Conservation (phyloP, 768 basidiomycete genomes). For the Suillus cothurnatus region DNA sequence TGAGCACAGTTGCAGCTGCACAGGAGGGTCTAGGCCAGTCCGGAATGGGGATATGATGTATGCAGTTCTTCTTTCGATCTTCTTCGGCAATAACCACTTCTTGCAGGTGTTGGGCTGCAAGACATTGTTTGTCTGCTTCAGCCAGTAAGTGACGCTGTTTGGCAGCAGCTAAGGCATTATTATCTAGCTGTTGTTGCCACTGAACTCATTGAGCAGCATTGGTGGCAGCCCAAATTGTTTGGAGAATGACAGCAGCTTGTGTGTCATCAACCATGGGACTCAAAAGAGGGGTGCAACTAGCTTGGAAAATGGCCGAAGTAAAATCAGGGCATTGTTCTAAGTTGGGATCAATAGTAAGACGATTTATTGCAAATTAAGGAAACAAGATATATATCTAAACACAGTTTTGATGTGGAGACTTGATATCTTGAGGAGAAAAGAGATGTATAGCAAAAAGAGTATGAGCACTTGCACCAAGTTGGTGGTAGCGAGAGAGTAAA, state of each 20-base stretch:
- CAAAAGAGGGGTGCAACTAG: no score
- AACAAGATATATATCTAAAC: no score
- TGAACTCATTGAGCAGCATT: not conserved
- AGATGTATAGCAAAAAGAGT: no score
- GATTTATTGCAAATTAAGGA: no score
- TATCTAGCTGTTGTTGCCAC: not conserved
- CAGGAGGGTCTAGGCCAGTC: not conserved
- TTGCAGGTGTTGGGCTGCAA: not conserved
- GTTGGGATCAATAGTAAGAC: no score
- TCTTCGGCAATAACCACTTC: not conserved
- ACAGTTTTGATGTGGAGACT: no score
- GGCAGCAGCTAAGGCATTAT: fast-evolving
- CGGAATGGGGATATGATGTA: not conserved
- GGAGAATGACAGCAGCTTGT: not conserved
- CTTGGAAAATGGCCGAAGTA: no score
- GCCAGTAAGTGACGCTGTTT: fast-evolving
- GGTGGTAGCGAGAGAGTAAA: no score
- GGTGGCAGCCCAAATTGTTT: not conserved
- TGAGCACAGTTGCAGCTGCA: not conserved
- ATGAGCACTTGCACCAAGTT: no score
- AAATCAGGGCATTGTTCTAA: no score
- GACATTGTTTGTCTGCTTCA: not conserved
- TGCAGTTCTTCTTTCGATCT: not conserved
- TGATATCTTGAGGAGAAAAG: no score
- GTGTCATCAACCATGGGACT: no score